Evolutionary conservation across 164 flowering plant species (phyloP).

Genomic region (Annona squamosa): DNA sequence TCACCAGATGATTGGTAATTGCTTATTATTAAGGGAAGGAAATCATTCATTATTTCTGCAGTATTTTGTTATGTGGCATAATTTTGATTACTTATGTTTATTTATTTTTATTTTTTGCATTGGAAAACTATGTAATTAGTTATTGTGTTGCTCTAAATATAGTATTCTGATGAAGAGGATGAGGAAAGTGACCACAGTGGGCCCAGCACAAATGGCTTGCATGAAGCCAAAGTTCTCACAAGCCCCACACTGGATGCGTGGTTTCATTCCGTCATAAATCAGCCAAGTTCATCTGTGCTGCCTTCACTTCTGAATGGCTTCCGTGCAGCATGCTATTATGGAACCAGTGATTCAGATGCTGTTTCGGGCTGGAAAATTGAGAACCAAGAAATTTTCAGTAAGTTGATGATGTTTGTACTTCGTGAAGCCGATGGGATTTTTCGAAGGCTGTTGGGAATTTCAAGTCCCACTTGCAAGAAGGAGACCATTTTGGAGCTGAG

Average conservation of each 20-base stretch:
- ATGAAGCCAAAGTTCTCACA: conserved; percentile 30
- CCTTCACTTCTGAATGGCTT: conserved; percentile 65
- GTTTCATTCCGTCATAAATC: conserved; percentile 39
- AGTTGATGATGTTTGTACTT: conserved; percentile 54
- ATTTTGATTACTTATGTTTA: not conserved
- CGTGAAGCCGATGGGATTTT: conserved; percentile 58
- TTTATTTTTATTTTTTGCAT: not conserved
- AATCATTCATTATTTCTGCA: not conserved
- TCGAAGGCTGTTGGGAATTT: conserved; percentile 43
- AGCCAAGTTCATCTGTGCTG: conserved; percentile 42
- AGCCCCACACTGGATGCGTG: conserved; percentile 37
- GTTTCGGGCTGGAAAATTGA: conserved; percentile 22
- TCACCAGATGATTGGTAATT: no score
- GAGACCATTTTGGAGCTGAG: conserved; percentile 46
- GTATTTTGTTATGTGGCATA: not conserved
- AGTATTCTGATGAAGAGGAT: conserved; percentile 64
- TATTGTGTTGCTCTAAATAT: conserved; percentile 8
- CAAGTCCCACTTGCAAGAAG: conserved; percentile 39
- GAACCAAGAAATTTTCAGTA: conserved; percentile 39
- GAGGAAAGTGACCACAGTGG: conserved; percentile 28
- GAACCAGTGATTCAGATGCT: conserved; percentile 26
- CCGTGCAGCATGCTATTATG: conserved; percentile 70
- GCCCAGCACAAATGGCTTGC: conserved; percentile 15
- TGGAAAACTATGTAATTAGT: not conserved
- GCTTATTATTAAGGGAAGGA: no score